These are phyloP conservation scores for Hemerocallis citrina DNA, from an alignment of 106 monocot species.

Conservation along the genomic window DNA sequence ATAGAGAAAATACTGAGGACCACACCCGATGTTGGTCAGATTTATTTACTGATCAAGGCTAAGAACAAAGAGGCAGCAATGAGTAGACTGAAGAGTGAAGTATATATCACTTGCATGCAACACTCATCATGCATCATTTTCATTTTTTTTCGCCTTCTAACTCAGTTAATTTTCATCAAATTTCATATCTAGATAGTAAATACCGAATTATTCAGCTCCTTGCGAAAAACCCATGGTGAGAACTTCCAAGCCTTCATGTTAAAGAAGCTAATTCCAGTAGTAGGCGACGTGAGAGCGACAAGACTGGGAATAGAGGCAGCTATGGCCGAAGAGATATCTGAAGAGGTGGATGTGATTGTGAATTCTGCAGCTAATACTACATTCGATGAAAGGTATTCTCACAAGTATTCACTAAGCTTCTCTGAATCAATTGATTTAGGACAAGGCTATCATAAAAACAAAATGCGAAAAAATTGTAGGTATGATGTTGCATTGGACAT, in stretches of 20 bases:
- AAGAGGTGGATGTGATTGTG: slow-evolving; percentile 67
- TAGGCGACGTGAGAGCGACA: slow-evolving; percentile 57
- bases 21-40: slow-evolving; percentile 55
- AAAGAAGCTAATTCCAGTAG: slow-evolving; percentile 70
- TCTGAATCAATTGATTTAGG: neutral
- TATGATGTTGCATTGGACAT: slow-evolving; percentile 89
- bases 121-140: neutral
- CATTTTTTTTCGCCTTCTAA: neutral
- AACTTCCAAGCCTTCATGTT: slow-evolving; percentile 52
- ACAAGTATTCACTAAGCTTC: neutral
- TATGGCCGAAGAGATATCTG: slow-evolving; percentile 43
- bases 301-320: slow-evolving; percentile 54
- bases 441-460: too few species aligned
- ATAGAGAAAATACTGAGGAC: slow-evolving; percentile 92
- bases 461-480: slow-evolving; percentile 21
- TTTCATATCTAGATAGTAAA: slow-evolving; percentile 39
- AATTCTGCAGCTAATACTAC: slow-evolving; percentile 95
- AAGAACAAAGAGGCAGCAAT: slow-evolving; percentile 55
- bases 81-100: slow-evolving; percentile 64
- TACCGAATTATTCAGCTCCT: slow-evolving; percentile 52
- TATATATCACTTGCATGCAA: slow-evolving; percentile 19
- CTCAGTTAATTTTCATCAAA: neutral
- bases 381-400: slow-evolving; percentile 84
- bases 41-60: slow-evolving; percentile 80
- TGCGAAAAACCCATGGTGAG: slow-evolving; percentile 61